Percentiles rank a stretch among this genome's conserved stretches.
Evolutionary conservation across 768 basidiomycete species (phyloP).

Genomic region (Pulveroboletus sp.): DNA sequence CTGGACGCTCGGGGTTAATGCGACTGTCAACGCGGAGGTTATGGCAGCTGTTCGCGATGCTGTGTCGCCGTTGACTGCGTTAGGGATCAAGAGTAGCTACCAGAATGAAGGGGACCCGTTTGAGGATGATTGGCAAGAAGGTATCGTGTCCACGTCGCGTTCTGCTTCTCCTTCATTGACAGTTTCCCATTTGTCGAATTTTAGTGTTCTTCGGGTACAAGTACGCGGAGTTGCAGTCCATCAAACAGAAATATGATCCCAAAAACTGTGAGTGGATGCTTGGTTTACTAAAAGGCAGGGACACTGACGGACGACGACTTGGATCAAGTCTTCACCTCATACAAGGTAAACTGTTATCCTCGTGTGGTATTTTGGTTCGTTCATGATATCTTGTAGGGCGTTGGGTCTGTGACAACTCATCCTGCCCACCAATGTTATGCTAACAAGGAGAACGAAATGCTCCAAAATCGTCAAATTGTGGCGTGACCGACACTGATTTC

Average conservation of each 20-base stretch:
- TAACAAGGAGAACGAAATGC: conserved; percentile 2
- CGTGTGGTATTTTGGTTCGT: no score
- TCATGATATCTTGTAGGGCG: conserved; percentile 1
- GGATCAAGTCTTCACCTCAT: conserved; percentile 17
- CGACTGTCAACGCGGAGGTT: background rate
- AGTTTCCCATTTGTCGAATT: background rate
- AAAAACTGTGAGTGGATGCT: conserved; percentile 13
- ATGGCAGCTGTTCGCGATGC: conserved; percentile 7
- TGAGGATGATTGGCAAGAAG: conserved; percentile 19
- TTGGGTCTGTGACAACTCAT: conserved; percentile 4
- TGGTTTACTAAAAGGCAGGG: background rate
- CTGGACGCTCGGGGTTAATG: no score
- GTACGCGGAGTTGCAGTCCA: conserved; percentile 11
- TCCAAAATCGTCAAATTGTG: no score
- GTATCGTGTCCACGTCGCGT: background rate
- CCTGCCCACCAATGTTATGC: conserved; percentile 2
- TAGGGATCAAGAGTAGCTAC: conserved; percentile 23
- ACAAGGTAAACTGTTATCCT: conserved; percentile 14
- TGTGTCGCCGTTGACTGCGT: conserved; percentile 7
- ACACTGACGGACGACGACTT: background rate
- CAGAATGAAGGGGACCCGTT: conserved; percentile 21
- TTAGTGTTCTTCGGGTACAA: conserved; percentile 25
- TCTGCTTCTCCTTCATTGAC: no score
- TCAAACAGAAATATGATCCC: conserved; percentile 24
- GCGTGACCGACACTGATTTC: no score